Evolutionary conservation across 768 basidiomycete species (phyloP).

Genomic region (Phylloporus sp.): DNA sequence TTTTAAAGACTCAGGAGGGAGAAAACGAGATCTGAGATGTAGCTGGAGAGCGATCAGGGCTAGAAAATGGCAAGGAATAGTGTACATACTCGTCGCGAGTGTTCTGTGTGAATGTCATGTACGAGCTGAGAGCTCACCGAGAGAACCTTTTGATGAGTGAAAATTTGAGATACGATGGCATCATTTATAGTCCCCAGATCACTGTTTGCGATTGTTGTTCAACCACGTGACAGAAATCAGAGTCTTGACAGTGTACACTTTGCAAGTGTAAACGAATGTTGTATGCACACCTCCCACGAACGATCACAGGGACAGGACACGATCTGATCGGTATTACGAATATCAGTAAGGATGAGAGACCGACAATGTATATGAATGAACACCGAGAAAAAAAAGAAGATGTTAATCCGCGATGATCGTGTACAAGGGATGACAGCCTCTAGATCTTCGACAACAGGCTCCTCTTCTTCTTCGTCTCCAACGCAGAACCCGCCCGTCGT

Average conservation of each 20-base stretch:
- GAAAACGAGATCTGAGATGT: constrained; percentile 88
- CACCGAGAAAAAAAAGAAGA: neutral
- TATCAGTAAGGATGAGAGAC: neutral
- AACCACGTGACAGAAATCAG: constrained; percentile 5
- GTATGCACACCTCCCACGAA: neutral
- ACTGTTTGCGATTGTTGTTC: constrained; percentile 19
- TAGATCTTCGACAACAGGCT: constrained; percentile 8
- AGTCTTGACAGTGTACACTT: no score
- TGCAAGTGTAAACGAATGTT: no score
- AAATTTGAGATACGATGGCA: constrained; percentile 3
- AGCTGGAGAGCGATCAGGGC: constrained; percentile 44
- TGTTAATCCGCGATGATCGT: neutral
- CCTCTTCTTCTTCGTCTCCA: constrained; percentile 27
- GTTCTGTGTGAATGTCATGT: constrained; percentile 81
- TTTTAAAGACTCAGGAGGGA: constrained; percentile 48
- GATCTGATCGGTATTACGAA: neutral
- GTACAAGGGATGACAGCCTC: neutral
- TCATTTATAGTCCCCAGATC: constrained; percentile 9
- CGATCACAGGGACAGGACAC: neutral
- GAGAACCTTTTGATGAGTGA: neutral
- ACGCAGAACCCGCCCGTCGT: constrained; percentile 46
- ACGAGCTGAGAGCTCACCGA: constrained; percentile 31
- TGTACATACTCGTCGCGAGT: constrained; percentile 80
- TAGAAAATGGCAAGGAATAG: neutral
- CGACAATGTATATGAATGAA: neutral